Evolutionary conservation across 225 moss, liverwort and hornwort genomes (phyloP), one percentile per base, ranked within the genome.

Genomic region (Bryoerythrophyllum caledonicum): DNA sequence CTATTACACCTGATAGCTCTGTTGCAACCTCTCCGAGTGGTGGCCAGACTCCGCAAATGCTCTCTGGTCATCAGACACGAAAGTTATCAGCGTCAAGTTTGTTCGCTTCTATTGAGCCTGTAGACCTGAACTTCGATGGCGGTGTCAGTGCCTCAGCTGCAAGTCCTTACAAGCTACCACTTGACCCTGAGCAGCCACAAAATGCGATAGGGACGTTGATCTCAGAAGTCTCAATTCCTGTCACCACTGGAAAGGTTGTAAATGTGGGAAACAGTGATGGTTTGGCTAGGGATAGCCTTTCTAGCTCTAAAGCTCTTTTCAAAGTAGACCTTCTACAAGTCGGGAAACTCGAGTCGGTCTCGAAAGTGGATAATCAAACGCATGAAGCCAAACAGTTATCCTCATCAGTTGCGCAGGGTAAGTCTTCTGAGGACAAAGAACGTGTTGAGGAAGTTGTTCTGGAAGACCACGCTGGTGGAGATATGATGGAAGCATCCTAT

Each of bases 1-100:
- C 86, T 86, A 78, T 87, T 59, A 87, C 93, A 43, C 95, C 95
- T 76, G 95, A 93, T 80, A 95, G 95, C 79, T 93, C 91, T 79
- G 84, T 80, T 60, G 82, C 93, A 65, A 86, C 93, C 20, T 93
- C 92, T 64, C 93, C 95, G 25, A 76, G 68, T 74, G 87, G 82
- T 70, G 84, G 66, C 28, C 84, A 81, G 66, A 91, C 90, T 80
- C 88, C 91, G 55, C 86, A 86, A 64, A 78, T 84, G 72, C 81
- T 82, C 61, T 75, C 82, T 73, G 78, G 78, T 71, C 88, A 82
- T 69, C 88, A 79, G 60, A 68, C 86, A 74, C 85, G 85, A 44
- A 88, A 73, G 60, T 86, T 83, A 77, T 89, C 84, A 61, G 71
- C 82, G 72, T 81, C 91, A 66, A 84, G 82, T 70, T 73, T 89